phyloP scores from a whole-genome alignment of 2,329 filamentous ascomycete species.

The Mycosphaerella arachidis region DNA sequence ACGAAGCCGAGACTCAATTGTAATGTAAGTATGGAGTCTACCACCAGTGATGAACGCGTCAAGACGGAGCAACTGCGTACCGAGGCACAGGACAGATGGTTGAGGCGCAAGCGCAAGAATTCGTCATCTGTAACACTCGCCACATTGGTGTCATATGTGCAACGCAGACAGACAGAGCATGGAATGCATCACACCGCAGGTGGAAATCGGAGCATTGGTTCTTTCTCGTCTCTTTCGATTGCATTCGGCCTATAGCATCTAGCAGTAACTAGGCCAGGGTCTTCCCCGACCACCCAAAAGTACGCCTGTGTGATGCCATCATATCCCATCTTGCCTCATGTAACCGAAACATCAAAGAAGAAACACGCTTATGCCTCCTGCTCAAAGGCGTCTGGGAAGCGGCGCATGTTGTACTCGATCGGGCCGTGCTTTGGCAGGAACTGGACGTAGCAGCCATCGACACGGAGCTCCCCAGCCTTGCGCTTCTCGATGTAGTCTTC shows the following conservation, averaged over 20 bases:
- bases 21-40: no score
- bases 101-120: no score
- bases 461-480: slow-evolving; percentile 86
- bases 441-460: slow-evolving; percentile 98
- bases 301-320: slow-evolving; percentile 5
- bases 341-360: slow-evolving; percentile 3
- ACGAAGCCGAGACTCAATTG: no score
- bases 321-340: slow-evolving; percentile 9
- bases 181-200: background rate
- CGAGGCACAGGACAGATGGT: no score
- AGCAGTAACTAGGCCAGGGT: background rate
- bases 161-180: no score
- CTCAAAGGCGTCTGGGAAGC: slow-evolving; percentile 89
- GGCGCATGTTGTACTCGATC: slow-evolving; percentile 80
- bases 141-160: no score
- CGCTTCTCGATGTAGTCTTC: slow-evolving; percentile 97
- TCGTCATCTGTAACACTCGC: no score
- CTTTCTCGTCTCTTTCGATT: slow-evolving; percentile 1
- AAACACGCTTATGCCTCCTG: slow-evolving; percentile 30
- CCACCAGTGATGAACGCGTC: no score
- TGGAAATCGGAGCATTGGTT: background rate
- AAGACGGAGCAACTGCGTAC: no score
- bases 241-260: slow-evolving; percentile 1
- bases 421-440: slow-evolving; percentile 93
- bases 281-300: background rate